These are phyloP conservation scores for Cutaneotrichosporon cavernicola DNA, from an alignment of 1,284 basidiomycete genomes.

Conservation along the genomic window DNA sequence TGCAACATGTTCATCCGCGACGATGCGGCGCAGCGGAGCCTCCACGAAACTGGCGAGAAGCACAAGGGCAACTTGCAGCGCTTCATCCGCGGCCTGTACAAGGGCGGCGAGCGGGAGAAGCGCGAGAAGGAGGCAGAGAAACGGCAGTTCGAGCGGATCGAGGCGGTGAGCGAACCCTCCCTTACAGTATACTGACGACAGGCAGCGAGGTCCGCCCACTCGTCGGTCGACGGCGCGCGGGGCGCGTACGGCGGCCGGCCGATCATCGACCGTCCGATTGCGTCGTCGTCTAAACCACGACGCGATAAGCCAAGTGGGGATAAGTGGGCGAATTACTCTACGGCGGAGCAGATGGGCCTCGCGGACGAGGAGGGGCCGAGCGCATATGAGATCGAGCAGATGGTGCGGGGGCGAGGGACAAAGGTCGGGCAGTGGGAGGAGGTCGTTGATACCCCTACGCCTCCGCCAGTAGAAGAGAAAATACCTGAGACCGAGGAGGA, in stretches of 20 bases:
- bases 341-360: constrained; percentile 76
- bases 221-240: constrained; percentile 15
- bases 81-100: constrained; percentile 88
- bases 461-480: neutral
- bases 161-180: constrained; percentile 61
- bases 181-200: constrained; percentile 11
- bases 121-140: constrained; percentile 82
- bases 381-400: constrained; percentile 59
- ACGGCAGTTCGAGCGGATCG: constrained; percentile 79
- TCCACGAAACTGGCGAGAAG: constrained; percentile 89
- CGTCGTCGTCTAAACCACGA: constrained; percentile 24
- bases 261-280: constrained; percentile 2
- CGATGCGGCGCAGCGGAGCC: constrained; percentile 83
- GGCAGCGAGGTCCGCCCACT: constrained; percentile 40
- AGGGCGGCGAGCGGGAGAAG: constrained; percentile 82
- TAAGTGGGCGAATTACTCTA: constrained; percentile 79
- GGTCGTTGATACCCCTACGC: constrained; percentile 51
- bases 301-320: constrained; percentile 57
- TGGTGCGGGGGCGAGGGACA: constrained; percentile 64
- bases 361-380: constrained; percentile 63
- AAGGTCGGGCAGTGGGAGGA: constrained; percentile 81
- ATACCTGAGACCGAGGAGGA: constrained; percentile 23
- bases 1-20: constrained; percentile 68
- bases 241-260: constrained; percentile 15
- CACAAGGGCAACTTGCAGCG: constrained; percentile 94